Base-by-base conservation (phyloP, 2,329 filamentous ascomycete species). In the Neodidymelliopsis sp. region DNA sequence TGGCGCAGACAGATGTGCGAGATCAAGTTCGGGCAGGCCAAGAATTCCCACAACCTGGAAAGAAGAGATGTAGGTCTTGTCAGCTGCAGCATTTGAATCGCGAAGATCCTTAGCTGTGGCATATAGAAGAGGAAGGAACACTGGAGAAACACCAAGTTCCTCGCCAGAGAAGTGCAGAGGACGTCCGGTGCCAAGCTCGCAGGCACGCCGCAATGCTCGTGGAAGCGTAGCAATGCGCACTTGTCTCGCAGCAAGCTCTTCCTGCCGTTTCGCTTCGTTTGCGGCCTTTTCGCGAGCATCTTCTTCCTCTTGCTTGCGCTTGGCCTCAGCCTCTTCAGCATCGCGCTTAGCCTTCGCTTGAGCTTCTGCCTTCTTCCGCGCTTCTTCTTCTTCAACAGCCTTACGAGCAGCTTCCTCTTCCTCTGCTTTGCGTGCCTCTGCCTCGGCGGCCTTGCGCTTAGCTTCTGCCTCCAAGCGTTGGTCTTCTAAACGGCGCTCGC, bases 41-140 rank as follows among this genome's bases (percentile, higher is more conserved):
- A 75, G 72, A 30, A 75, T 71, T 30, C 73, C 73, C 1, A 70
- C 71, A 6, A 66, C 59, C 49, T 75, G 72, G 50, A 73, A 75
- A 5, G 69, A 72, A 53, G 70, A 65, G 42, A 75, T 65, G 52
- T 73, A 75, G 1, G 62, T 60, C 45, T 68, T 67, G 24, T 49
- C 43, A 9, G 50, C 40, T 25, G 50, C 35, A 13, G 65, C 58
- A 8, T 59, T 53, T 12, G 54, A 31, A 24, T 54, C 50, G 29
- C 51, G 54, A 11, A 73, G 59, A 31, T 73, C 68, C 18, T 64
- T 48, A 12, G 66, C 62, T 11, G 63, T 67, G n/a, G 62, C 65
- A 35, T 66, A 70, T 40, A 71, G 65, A 6, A 75, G 60, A 4
- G 73, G 73, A 3, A 74, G 60, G 36, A 73, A 75, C 5, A 72